phyloP scores from a whole-genome alignment of 331 rosid genomes.

The Quercus phellos region DNA sequence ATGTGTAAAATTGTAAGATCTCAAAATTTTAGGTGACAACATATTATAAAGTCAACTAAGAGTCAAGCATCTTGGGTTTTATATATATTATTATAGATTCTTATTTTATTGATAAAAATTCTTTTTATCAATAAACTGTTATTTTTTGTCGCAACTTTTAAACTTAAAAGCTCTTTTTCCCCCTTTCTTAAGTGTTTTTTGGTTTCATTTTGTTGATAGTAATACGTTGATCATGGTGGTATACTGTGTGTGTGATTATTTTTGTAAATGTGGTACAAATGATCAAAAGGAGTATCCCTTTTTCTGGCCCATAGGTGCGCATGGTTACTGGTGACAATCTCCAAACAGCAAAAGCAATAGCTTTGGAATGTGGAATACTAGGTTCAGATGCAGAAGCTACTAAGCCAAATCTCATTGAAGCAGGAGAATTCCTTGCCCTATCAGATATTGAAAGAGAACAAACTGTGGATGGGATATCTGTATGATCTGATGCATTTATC shows the following conservation, averaged over 20 bases:
- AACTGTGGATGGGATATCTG: conserved; percentile 56
- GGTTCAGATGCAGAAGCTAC: conserved; percentile 41
- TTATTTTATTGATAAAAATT: too few relatives aligned
- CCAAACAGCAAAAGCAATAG: conserved; percentile 87
- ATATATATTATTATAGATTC: too few relatives aligned
- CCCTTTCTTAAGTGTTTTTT: not conserved
- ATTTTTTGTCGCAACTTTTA: too few relatives aligned
- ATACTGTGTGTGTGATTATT: not conserved
- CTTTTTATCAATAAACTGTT: too few relatives aligned
- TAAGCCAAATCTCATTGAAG: conserved; percentile 70
- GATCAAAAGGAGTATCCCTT: too few relatives aligned
- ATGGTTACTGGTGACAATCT: conserved; percentile 95
- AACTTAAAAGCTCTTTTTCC: not conserved
- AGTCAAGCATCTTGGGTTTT: too few relatives aligned
- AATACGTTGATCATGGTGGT: not conserved
- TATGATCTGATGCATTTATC: conserved; percentile 18
- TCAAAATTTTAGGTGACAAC: too few relatives aligned
- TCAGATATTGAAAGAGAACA: conserved; percentile 46
- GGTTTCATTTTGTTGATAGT: not conserved
- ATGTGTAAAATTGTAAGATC: too few relatives aligned
- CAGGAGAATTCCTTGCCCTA: conserved; percentile 56
- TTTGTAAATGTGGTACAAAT: not conserved
- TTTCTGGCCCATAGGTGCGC: too few relatives aligned
- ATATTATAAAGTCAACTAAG: too few relatives aligned
- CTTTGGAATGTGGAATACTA: conserved; percentile 90